These are phyloP conservation scores for Auriculariales sp. DNA, from an alignment of 768 basidiomycete genomes.

Conservation along the genomic window DNA sequence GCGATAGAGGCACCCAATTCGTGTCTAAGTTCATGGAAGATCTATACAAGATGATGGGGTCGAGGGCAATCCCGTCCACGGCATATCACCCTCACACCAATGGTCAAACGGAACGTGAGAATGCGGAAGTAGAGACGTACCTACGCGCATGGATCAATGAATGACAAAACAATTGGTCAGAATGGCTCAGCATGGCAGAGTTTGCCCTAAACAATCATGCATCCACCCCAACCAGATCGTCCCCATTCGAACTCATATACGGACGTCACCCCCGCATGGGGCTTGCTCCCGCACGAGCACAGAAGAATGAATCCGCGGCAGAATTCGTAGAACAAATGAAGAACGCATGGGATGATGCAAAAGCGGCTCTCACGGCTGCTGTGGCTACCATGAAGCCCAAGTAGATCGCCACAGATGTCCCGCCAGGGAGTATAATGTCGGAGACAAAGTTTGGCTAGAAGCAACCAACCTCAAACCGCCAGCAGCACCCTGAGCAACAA, in stretches of 20 bases:
- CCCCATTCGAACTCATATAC: constrained; percentile 19
- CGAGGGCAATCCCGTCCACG: constrained; percentile 20
- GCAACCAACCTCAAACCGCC: no score
- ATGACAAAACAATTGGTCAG: constrained; percentile 20
- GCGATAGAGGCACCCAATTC: constrained; percentile 18
- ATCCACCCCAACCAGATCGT: constrained; percentile 13
- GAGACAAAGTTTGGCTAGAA: no score
- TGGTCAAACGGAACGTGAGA: constrained; percentile 25
- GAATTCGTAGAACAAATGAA: constrained; percentile 12
- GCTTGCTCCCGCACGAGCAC: neutral
- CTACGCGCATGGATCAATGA: constrained; percentile 20
- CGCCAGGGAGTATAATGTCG: no score
- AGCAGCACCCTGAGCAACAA: no score
- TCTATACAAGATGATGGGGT: constrained; percentile 17
- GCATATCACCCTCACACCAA: constrained; percentile 31
- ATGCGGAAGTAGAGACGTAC: constrained; percentile 26
- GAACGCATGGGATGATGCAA: constrained; percentile 6
- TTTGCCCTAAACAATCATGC: constrained; percentile 20
- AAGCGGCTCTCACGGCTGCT: constrained; percentile 8
- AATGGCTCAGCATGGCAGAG: constrained; percentile 18
- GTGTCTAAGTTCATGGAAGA: constrained; percentile 18
- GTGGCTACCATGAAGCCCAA: constrained; percentile 16
- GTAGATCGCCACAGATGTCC: no score
- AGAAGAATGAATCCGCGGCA: constrained; percentile 6
- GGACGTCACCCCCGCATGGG: constrained; percentile 12